phyloP scores from a whole-genome alignment of 306 rosid species.

The Mimosa pudica region DNA sequence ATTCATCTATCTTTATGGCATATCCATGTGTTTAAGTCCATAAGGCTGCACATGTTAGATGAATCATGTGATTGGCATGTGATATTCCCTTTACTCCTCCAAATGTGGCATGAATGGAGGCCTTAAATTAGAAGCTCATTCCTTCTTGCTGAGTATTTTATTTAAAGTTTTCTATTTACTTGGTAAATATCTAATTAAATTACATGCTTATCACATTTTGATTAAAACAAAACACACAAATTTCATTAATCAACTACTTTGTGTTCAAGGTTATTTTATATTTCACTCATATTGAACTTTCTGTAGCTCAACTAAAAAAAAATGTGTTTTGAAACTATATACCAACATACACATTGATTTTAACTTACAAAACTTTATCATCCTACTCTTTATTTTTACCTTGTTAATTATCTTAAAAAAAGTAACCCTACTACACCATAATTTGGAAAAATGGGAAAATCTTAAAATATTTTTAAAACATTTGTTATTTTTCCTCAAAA shows the following conservation, averaged over 20 bases:
- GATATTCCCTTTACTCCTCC: not conserved
- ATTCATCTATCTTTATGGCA: not conserved
- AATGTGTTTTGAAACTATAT: not conserved
- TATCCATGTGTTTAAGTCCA: not conserved
- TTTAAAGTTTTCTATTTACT: not conserved
- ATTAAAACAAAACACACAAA: too few species aligned
- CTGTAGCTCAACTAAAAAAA: not conserved
- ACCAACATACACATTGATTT: too few species aligned
- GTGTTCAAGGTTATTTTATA: not conserved
- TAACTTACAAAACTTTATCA: too few species aligned
- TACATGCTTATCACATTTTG: not conserved
- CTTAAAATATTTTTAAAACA: too few species aligned
- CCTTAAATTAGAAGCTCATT: not conserved
- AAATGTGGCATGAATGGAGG: not conserved
- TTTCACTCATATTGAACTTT: not conserved
- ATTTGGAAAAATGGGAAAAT: too few species aligned
- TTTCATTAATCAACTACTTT: too few species aligned
- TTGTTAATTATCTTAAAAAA: too few species aligned
- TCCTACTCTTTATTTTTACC: too few species aligned
- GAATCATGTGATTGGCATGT: not conserved
- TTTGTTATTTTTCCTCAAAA: too few species aligned
- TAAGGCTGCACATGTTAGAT: not conserved
- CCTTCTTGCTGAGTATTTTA: not conserved
- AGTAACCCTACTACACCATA: too few species aligned
- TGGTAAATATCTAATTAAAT: not conserved